These are phyloP conservation scores for Boletus subcaerulescens DNA, from an alignment of 768 basidiomycete genomes.

Conservation along the genomic window DNA sequence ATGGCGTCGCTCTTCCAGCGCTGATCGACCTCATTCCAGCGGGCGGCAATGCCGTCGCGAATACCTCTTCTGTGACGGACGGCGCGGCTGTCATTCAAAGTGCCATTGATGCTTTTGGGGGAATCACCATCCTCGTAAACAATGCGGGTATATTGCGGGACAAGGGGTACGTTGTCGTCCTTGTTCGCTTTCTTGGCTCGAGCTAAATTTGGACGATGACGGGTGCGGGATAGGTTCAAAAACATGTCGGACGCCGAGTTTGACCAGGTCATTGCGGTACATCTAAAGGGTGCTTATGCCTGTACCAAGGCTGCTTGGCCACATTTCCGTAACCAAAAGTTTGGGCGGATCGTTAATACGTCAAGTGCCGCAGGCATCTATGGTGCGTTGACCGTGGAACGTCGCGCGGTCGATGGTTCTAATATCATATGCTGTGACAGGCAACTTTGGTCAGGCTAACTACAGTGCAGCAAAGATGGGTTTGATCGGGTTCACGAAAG, in stretches of 20 bases:
- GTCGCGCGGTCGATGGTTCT: background rate
- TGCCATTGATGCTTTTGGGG: constrained; percentile 83
- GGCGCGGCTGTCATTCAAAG: constrained; percentile 83
- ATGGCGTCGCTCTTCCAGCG: background rate
- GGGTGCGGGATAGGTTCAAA: constrained; percentile 62
- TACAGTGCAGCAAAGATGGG: constrained; percentile 99
- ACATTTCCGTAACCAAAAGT: constrained; percentile 90
- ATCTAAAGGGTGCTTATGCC: constrained; percentile 89
- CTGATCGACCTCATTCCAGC: constrained; percentile 41
- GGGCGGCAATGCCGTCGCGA: constrained; percentile 85
- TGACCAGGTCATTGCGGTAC: constrained; percentile 85
- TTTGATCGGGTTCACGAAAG: constrained; percentile 87
- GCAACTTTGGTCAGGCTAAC: constrained; percentile 96
- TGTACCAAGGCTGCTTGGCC: constrained; percentile 97
- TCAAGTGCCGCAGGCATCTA: constrained; percentile 92
- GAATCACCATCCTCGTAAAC: constrained; percentile 86
- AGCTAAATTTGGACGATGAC: too few species aligned
- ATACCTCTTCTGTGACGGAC: constrained; percentile 83
- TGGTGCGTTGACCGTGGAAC: constrained; percentile 44
- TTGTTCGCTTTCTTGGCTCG: background rate
- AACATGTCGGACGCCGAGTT: constrained; percentile 96
- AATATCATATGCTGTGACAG: constrained; percentile 32
- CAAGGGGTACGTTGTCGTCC: constrained; percentile 52
- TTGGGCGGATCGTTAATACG: constrained; percentile 93
- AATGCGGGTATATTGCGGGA: constrained; percentile 91